Evolutionary conservation across 352 stramenopile genomes (phyloP).

Genomic region (Pythium biforme): DNA sequence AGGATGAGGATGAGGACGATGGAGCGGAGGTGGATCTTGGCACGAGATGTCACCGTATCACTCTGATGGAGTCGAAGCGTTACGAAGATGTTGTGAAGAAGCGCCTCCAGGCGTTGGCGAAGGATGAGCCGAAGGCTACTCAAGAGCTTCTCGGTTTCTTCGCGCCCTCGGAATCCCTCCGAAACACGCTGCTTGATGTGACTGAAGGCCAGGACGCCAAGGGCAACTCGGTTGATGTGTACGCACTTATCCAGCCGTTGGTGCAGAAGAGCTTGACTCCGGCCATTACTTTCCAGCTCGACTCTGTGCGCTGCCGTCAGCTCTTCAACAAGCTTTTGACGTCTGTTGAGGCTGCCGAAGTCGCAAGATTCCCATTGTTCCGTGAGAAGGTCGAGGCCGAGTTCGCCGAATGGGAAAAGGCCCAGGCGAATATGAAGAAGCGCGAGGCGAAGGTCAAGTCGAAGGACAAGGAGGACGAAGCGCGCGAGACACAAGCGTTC

Average conservation of each 20-base stretch:
- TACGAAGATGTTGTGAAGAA: slow-evolving; percentile 97
- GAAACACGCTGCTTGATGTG: slow-evolving; percentile 55
- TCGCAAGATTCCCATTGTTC: slow-evolving; percentile 80
- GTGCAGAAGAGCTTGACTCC: slow-evolving; percentile 60
- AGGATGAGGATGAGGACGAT: slow-evolving; percentile 71
- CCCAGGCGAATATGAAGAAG: slow-evolving; percentile 90
- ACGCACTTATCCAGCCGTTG: slow-evolving; percentile 68
- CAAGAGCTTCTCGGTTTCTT: slow-evolving; percentile 83
- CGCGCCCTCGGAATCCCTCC: slow-evolving; percentile 58
- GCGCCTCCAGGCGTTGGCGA: slow-evolving; percentile 85
- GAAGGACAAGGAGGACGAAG: slow-evolving; percentile 89
- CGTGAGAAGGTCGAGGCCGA: slow-evolving; percentile 94
- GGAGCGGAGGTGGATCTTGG: slow-evolving; percentile 64
- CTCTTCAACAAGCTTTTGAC: slow-evolving; percentile 79
- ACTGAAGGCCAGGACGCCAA: slow-evolving; percentile 49
- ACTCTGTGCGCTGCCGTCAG: slow-evolving; percentile 85
- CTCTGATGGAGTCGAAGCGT: slow-evolving; percentile 96
- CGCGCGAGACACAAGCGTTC: slow-evolving; percentile 78
- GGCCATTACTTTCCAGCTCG: slow-evolving; percentile 87
- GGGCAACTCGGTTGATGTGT: slow-evolving; percentile 66
- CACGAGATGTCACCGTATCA: slow-evolving; percentile 92
- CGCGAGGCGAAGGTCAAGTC: slow-evolving; percentile 93
- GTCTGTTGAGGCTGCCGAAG: slow-evolving; percentile 74
- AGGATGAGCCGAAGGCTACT: slow-evolving; percentile 88
- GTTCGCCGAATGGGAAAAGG: slow-evolving; percentile 84